These are phyloP conservation scores for Blepharisma undulans DNA, from an alignment of 169 alveolate species.

Conservation along the genomic window DNA sequence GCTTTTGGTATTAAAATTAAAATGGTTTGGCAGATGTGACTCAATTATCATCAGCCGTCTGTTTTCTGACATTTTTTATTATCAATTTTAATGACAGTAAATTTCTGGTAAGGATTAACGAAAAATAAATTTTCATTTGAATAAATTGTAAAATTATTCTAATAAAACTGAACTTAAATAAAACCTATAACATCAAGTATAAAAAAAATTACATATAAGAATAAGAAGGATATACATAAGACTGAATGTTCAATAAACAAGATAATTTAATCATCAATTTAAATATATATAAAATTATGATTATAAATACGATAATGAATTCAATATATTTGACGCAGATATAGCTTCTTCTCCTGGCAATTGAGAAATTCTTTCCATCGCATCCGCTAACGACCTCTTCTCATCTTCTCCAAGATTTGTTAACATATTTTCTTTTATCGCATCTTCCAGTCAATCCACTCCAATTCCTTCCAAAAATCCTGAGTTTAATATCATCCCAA, in stretches of 20 bases:
- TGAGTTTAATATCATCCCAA: slow-evolving; percentile 28
- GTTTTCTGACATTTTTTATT: background rate
- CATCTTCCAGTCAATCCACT: background rate
- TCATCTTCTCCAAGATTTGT: background rate
- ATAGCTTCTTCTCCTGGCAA: slow-evolving; percentile 31
- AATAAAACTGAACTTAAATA: no score
- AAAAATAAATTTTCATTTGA: background rate
- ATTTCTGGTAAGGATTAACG: background rate
- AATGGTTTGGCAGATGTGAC: background rate
- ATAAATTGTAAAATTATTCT: no score
- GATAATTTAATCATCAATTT: no score
- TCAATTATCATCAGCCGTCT: background rate
- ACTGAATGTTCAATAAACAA: no score
- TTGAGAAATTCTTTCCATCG: background rate
- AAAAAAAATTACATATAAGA: no score
- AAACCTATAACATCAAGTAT: no score
- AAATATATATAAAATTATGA: no score
- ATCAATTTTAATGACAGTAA: background rate
- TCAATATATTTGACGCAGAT: background rate
- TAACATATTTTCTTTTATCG: background rate
- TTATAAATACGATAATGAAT: background rate
- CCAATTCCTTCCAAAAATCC: slow-evolving; percentile 1
- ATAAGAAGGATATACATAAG: no score
- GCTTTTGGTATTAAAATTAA: background rate
- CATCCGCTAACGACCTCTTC: background rate